phyloP scores from a whole-genome alignment of 352 stramenopile species.

The Albugo candida region DNA sequence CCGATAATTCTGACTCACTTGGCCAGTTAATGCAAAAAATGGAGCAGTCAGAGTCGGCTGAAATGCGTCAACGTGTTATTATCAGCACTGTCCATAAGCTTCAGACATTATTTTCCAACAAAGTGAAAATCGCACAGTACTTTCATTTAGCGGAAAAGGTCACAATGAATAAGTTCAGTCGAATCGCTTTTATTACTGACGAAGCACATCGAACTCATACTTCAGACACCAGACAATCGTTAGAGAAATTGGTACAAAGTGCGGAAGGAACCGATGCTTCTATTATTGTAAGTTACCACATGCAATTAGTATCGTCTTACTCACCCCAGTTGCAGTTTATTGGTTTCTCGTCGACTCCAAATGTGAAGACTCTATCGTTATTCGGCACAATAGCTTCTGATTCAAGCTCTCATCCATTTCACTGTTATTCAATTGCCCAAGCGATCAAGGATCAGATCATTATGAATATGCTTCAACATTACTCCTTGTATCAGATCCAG shows the following conservation, averaged over 20 bases:
- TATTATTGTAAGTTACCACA: too few relatives aligned
- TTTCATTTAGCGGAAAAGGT: conserved; percentile 9
- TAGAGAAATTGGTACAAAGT: conserved; percentile 40
- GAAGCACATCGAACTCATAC: conserved; percentile 69
- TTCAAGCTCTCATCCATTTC: conserved; percentile 20
- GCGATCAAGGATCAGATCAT: conserved; percentile 31
- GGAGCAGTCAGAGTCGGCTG: conserved; percentile 5
- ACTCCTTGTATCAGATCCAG: conserved; percentile 18
- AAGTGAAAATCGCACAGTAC: conserved; percentile 40
- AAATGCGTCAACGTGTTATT: conserved; percentile 30
- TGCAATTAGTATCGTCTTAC: neutral
- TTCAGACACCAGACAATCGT: conserved; percentile 33
- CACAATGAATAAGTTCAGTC: conserved; percentile 16
- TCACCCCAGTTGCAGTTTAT: conserved; percentile 28
- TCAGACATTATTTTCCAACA: conserved; percentile 38
- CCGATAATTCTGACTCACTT: conserved; percentile 54
- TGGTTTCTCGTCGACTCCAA: conserved; percentile 63
- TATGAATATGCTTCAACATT: conserved; percentile 45
- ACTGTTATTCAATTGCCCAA: conserved; percentile 50
- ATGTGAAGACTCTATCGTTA: conserved; percentile 34
- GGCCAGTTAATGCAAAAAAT: conserved; percentile 20
- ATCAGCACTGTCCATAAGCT: conserved; percentile 74
- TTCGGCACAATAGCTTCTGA: conserved; percentile 18
- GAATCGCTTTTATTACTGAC: conserved; percentile 64
- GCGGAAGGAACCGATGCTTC: conserved; percentile 10